phyloP scores from a whole-genome alignment of 148 eudicot species.

The Salicornia ramosissima region DNA sequence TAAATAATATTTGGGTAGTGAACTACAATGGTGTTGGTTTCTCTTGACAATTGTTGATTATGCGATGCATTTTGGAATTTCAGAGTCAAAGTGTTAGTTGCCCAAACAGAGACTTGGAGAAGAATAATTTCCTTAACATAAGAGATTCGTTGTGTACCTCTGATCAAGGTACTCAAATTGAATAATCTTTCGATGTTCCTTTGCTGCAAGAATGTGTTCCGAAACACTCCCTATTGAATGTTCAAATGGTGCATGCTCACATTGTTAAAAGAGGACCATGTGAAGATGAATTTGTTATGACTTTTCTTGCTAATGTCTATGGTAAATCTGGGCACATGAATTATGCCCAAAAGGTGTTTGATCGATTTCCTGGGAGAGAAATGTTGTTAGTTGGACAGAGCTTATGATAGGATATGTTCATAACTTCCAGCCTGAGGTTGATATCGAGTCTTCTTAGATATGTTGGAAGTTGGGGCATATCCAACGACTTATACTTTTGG shows the following conservation, averaged over 20 bases:
- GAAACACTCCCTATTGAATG: conserved; percentile 34
- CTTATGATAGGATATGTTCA: conserved; percentile 66
- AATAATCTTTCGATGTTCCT: conserved; percentile 44
- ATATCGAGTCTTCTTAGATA: conserved; percentile 38
- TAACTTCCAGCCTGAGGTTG: conserved; percentile 43
- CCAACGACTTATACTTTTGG: conserved; percentile 62
- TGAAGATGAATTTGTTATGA: conserved; percentile 53
- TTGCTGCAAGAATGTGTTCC: conserved; percentile 54
- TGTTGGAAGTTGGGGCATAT: conserved; percentile 51
- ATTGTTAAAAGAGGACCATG: conserved; percentile 52
- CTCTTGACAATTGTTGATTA: conserved; percentile 1
- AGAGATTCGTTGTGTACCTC: conserved; percentile 33
- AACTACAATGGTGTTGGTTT: not conserved
- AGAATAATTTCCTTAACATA: conserved; percentile 30
- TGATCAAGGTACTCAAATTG: conserved; percentile 34
- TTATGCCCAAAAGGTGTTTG: conserved; percentile 52
- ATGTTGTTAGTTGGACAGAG: conserved; percentile 71
- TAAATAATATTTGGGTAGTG: not conserved
- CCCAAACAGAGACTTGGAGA: conserved; percentile 29
- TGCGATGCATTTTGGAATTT: conserved; percentile 13
- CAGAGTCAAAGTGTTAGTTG: conserved; percentile 31
- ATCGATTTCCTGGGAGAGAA: conserved; percentile 44
- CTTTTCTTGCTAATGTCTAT: conserved; percentile 58
- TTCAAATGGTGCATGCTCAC: conserved; percentile 48
- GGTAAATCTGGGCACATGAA: conserved; percentile 56